A percentile compares a stretch with the other conserved stretches of the same genome.
These are phyloP conservation scores for Boletus tylopilopsis DNA, from an alignment of 768 basidiomycete genomes.

Conservation along the genomic window DNA sequence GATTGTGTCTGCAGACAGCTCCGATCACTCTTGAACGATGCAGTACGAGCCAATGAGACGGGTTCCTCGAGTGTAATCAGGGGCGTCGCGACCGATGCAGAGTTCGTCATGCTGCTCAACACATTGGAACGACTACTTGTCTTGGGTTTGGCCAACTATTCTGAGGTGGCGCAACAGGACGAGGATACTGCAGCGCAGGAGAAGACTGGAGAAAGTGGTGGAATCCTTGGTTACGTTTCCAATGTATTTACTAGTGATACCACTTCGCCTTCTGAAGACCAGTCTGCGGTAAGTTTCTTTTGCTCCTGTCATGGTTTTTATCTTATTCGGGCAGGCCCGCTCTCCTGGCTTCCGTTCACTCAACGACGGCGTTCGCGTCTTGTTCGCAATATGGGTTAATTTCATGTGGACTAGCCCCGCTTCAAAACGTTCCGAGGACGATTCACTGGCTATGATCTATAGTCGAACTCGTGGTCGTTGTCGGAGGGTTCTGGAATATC, in stretches of 20 bases:
- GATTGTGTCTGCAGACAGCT: constrained; percentile 79
- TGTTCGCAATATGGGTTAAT: constrained; percentile 73
- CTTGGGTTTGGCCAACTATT: constrained; percentile 60
- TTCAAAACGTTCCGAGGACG: constrained; percentile 54
- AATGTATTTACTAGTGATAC: constrained; percentile 85
- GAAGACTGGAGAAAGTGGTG: constrained; percentile 54
- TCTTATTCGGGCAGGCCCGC: constrained; percentile 40
- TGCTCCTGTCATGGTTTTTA: background rate
- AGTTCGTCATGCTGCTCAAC: constrained; percentile 80
- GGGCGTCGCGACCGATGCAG: constrained; percentile 67
- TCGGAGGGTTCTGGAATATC: constrained; percentile 75
- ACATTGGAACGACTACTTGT: constrained; percentile 79
- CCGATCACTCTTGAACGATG: constrained; percentile 50
- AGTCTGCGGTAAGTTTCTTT: constrained; percentile 47
- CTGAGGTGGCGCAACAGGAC: constrained; percentile 47
- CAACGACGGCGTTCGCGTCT: constrained; percentile 74
- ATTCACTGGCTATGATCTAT: constrained; percentile 65
- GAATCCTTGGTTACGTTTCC: constrained; percentile 86
- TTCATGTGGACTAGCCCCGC: constrained; percentile 47
- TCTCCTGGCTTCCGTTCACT: constrained; percentile 76
- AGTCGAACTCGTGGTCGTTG: constrained; percentile 64
- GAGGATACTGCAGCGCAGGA: constrained; percentile 54
- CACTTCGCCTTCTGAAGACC: constrained; percentile 47
- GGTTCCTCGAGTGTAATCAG: constrained; percentile 40
- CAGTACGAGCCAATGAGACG: constrained; percentile 40